Conservation (phyloP, 2,329 filamentous ascomycete species). For the Microcyclospora pomicola region DNA sequence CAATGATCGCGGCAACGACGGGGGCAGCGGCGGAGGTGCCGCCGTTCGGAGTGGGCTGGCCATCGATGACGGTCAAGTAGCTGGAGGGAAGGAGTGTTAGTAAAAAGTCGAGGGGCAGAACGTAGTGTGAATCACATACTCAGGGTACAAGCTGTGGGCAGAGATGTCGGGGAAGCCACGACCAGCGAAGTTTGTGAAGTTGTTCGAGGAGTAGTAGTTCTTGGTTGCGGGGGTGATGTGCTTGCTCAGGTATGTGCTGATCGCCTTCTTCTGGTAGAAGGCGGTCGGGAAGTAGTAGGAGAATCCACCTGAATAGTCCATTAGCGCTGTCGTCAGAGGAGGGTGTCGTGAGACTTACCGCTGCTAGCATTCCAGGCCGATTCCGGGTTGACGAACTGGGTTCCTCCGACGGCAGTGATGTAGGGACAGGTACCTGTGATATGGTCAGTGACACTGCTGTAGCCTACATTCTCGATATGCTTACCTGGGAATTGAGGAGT, state of each 20-base stretch:
- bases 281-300: slow-evolving; percentile 29
- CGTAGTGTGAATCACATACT: slow-evolving; percentile 1
- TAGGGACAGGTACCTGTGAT: slow-evolving; percentile 28
- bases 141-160: slow-evolving; percentile 30
- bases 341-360: too few relatives aligned
- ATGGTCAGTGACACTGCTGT: too few relatives aligned
- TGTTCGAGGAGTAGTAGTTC: slow-evolving; percentile 9
- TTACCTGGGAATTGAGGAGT: slow-evolving; percentile 28
- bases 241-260: slow-evolving; percentile 12
- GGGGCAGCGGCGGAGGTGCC: slow-evolving; percentile 43
- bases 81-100: background rate
- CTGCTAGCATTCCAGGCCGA: slow-evolving; percentile 17
- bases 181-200: slow-evolving; percentile 16
- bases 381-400: slow-evolving; percentile 26
- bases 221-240: slow-evolving; percentile 8
- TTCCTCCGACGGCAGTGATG: slow-evolving; percentile 33
- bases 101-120: background rate
- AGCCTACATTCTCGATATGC: slow-evolving; percentile 22
- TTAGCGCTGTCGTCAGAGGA: too few relatives aligned
- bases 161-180: slow-evolving; percentile 32
- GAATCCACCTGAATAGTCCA: slow-evolving; percentile 24
- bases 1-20: slow-evolving; percentile 43
- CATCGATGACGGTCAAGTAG: slow-evolving; percentile 24
- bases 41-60: slow-evolving; percentile 22
- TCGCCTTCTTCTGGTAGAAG: slow-evolving; percentile 29